Evolutionary conservation across 2,329 filamentous ascomycete genomes (phyloP).

Genomic region (Colletotrichum costaricense): DNA sequence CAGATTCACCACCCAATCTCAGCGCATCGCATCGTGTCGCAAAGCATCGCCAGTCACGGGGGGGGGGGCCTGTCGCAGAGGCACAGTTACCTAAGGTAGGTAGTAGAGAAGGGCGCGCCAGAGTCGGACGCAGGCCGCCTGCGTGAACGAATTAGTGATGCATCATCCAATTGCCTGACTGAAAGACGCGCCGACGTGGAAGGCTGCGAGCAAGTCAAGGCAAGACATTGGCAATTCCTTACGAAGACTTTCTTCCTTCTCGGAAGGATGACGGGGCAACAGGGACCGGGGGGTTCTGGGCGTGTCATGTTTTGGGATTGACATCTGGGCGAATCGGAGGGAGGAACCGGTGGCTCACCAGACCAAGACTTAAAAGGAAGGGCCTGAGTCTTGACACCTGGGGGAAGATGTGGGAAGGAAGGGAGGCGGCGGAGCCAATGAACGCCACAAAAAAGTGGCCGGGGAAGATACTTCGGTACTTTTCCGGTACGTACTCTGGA

Average conservation of each 20-base stretch:
- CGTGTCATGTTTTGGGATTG: not conserved
- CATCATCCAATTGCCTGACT: not conserved
- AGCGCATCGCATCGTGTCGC: not conserved
- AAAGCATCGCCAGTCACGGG: not conserved
- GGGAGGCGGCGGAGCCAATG: constrained; percentile 25
- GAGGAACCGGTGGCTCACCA: not conserved
- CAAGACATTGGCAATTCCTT: constrained; percentile 18
- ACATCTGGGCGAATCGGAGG: not conserved
- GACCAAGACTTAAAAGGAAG: not conserved
- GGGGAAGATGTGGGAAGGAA: not conserved
- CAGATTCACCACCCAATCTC: not conserved
- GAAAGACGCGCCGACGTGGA: constrained; percentile 7
- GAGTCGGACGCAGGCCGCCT: not conserved
- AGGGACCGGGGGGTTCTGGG: not conserved
- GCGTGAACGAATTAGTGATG: not conserved
- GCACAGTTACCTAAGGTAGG: not conserved
- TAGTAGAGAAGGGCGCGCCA: not conserved
- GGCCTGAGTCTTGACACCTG: not conserved
- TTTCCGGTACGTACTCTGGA: not conserved
- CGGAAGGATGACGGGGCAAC: not conserved
- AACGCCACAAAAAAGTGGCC: not conserved
- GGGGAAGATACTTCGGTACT: constrained; percentile 1
- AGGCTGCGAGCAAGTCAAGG: constrained; percentile 23
- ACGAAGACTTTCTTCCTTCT: not conserved
- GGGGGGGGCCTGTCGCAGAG: not conserved